phyloP scores from a whole-genome alignment of 2,329 filamentous ascomycete species.

The Alternaria burnsii region DNA sequence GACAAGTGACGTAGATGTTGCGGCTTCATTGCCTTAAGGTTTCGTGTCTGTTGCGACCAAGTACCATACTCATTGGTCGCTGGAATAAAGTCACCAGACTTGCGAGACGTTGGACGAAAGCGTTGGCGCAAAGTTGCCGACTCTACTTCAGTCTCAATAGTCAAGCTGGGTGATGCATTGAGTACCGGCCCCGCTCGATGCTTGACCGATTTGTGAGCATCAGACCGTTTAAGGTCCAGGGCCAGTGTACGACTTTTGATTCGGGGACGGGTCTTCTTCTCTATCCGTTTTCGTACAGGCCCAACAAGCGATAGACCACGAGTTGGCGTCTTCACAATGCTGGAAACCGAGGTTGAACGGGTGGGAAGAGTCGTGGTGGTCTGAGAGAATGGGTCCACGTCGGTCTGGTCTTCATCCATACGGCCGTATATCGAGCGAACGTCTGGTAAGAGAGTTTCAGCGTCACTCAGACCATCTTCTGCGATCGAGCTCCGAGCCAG shows the following conservation, averaged over 20 bases:
- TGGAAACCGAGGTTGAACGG: constrained; percentile 32
- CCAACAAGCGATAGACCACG: constrained; percentile 41
- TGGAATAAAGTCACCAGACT: constrained; percentile 1
- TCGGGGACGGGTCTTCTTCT: constrained; percentile 25
- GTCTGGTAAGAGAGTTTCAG: constrained; percentile 40
- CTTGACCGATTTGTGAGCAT: constrained; percentile 39
- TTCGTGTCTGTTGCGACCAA: constrained; percentile 19
- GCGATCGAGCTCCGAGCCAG: constrained; percentile 20
- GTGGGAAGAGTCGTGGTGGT: constrained; percentile 19
- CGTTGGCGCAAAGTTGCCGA: constrained; percentile 4
- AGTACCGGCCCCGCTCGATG: constrained; percentile 16
- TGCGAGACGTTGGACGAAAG: neutral
- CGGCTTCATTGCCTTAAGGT: neutral
- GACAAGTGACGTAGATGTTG: constrained; percentile 17
- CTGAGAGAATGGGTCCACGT: constrained; percentile 24
- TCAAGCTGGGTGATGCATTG: neutral
- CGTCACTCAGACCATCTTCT: constrained; percentile 41
- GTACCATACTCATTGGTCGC: constrained; percentile 10
- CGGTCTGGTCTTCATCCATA: constrained; percentile 30
- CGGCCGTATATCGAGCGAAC: constrained; percentile 24
- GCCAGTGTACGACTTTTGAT: constrained; percentile 16
- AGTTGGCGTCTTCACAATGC: constrained; percentile 42
- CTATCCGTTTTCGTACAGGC: constrained; percentile 30
- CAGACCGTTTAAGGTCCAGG: constrained; percentile 31
- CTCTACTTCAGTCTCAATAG: neutral